These are phyloP conservation scores for Scutellaria galericulata DNA, from an alignment of 257 asterid species.

Conservation along the genomic window DNA sequence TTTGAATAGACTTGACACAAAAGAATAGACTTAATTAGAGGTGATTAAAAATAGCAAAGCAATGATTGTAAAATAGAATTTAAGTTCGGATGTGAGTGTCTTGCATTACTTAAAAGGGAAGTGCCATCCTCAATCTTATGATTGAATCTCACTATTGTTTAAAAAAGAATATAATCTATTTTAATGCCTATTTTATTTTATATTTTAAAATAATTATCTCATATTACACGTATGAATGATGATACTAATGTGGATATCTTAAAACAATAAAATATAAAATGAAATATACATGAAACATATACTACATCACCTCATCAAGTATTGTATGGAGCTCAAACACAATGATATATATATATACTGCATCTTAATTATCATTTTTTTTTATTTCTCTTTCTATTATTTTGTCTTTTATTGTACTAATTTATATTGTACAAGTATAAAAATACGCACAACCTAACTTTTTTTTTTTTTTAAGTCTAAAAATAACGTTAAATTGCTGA, in stretches of 20 bases:
- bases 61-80: constrained; percentile 27
- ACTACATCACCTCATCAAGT: no score
- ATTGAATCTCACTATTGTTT: constrained; percentile 1
- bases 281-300: no score
- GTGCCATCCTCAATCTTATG: constrained; percentile 4
- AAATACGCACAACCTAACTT: no score
- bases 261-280: no score
- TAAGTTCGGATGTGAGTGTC: constrained; percentile 18
- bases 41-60: constrained; percentile 16
- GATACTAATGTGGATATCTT: no score
- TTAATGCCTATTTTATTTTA: background rate
- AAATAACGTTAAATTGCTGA: background rate
- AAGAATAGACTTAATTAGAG: background rate
- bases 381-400: background rate
- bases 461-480: background rate
- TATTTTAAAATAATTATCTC: background rate
- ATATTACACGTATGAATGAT: background rate
- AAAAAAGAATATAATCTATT: background rate
- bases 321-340: no score
- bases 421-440: no score
- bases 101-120: constrained; percentile 38
- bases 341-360: no score
- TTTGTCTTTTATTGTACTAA: no score
- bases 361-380: background rate
- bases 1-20: no score